phyloP scores from a whole-genome alignment of 441 rosid species.

The Macaranga tanarius region DNA sequence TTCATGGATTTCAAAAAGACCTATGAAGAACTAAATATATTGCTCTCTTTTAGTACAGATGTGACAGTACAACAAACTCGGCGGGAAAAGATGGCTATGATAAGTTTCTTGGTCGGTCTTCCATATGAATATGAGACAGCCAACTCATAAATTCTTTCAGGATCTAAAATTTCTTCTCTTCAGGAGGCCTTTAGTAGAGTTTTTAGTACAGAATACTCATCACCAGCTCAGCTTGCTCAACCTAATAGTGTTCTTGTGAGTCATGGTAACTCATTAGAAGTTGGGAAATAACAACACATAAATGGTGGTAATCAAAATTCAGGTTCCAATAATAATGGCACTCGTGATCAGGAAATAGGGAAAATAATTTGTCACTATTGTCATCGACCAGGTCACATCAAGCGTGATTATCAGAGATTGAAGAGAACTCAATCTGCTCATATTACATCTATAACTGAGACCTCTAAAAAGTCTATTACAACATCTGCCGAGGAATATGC shows the following conservation, averaged over 20 bases:
- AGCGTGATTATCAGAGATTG: too few relatives aligned
- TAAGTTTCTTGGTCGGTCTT: not conserved
- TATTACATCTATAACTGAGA: too few relatives aligned
- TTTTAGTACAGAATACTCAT: too few relatives aligned
- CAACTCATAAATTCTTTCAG: not conserved
- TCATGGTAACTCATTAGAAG: not conserved
- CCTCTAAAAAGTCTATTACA: not conserved
- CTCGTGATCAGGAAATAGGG: too few relatives aligned
- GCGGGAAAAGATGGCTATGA: not conserved
- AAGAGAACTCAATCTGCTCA: too few relatives aligned
- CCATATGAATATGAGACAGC: conserved; percentile 1
- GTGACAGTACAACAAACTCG: not conserved
- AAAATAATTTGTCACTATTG: too few relatives aligned
- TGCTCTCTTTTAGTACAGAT: not conserved
- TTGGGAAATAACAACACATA: not conserved
- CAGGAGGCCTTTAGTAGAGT: too few relatives aligned
- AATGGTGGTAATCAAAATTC: too few relatives aligned
- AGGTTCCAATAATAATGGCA: too few relatives aligned
- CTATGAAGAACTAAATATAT: not conserved
- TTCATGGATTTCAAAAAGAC: too few relatives aligned
- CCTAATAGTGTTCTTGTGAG: not conserved
- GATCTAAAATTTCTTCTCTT: not conserved
- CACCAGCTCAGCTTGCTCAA: too few relatives aligned
- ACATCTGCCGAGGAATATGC: not conserved
- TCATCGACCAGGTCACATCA: too few relatives aligned